These are phyloP conservation scores for Anisodus acutangulus DNA, from an alignment of 257 asterid species.

Conservation along the genomic window DNA sequence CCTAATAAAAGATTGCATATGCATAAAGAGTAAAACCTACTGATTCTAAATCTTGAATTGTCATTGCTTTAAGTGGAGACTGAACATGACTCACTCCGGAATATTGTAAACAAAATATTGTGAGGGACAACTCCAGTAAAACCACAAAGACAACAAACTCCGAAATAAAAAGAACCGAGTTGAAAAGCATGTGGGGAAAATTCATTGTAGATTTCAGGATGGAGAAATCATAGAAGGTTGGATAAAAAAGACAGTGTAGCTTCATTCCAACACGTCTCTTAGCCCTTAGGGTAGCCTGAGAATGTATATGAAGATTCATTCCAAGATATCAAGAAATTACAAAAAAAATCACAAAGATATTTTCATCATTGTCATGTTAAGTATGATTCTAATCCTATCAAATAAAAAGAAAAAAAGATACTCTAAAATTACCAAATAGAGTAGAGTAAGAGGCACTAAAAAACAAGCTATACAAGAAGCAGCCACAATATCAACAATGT, in stretches of 20 bases:
- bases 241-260: not conserved
- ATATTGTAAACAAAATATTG: not conserved
- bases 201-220: not conserved
- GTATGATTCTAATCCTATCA: conserved; percentile 51
- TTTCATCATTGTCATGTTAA: conserved; percentile 28
- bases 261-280: not conserved
- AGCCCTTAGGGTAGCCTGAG: not conserved
- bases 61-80: not conserved
- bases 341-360: conserved; percentile 26
- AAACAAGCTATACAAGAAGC: conserved; percentile 40
- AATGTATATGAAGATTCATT: not conserved
- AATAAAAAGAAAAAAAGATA: conserved; percentile 35
- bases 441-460: not conserved
- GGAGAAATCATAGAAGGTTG: not conserved
- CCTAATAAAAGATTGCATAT: not conserved
- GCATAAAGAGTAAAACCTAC: not conserved
- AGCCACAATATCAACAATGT: conserved; percentile 45
- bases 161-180: not conserved
- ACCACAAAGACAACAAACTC: not conserved
- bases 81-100: not conserved
- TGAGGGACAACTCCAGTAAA: not conserved
- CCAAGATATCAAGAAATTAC: not conserved
- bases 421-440: conserved; percentile 16
- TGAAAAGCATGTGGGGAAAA: not conserved
- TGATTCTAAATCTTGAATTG: not conserved